Base-by-base conservation (phyloP, 257 asterid species). In the Haberlea rhodopensis region DNA sequence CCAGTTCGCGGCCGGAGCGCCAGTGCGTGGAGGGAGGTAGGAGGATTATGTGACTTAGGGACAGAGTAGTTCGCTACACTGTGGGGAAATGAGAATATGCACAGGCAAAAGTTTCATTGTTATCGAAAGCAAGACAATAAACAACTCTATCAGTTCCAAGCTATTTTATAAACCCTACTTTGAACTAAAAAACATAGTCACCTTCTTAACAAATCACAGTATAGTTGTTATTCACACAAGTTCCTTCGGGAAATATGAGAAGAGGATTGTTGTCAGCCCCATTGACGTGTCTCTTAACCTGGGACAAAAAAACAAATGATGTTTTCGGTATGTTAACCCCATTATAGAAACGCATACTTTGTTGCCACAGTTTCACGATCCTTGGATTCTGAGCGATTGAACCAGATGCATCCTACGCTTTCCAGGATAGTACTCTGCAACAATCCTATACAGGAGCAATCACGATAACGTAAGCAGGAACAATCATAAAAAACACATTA, bases 161-260 rank as follows among this genome's bases (percentile, higher is more conserved):
- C 53, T 10, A 34, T 49, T 18, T 52, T 19, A 64, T 19, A 64
- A 49, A 31, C 21, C 27, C 5, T 20, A 26, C 60, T 43, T 43
- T 49, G 49, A 58, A 20, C 32, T 66, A 46, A 21, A 52, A 61
- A 68, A 48, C 62, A 58, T 55, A 37, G 48, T 66, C 53, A 90
- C 99, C 97, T 94, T 94, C 79, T 94, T 90, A 82, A 94, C n/a
- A 94, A 97, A 94, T 90, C 76, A 94, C 99, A 51, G 96, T 86
- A 79, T 86, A 94, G 75, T 89, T 94, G 80, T 85, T 92, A 75
- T 90, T 94, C 71, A 88, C 99, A 48, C 99, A 94, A 58, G 99
- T 94, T 83, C 99, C 99, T 80, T 94, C 99, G 0, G 96, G 99
- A 72, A 94, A 94, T 80, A 94, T 88, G 75, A 94, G 92, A 71